A percentile compares a stretch with the other conserved stretches of the same genome.
These are phyloP conservation scores for Fusarium continuum DNA, from an alignment of 2,329 filamentous ascomycete species.

Conservation along the genomic window DNA sequence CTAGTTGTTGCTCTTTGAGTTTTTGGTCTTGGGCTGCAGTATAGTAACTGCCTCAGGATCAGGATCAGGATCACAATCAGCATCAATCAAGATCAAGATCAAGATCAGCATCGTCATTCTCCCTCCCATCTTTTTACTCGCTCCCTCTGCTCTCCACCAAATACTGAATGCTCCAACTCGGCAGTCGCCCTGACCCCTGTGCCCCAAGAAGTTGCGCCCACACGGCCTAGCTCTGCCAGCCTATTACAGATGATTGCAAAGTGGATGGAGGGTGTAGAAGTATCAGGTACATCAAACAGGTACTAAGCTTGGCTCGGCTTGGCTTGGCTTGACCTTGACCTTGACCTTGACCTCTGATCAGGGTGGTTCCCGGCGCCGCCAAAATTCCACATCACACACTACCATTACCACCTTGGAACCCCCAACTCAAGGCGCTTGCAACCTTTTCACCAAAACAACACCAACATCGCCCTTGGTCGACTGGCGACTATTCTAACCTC, in stretches of 20 bases:
- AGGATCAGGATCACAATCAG: not conserved
- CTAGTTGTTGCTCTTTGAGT: not conserved
- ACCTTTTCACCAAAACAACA: constrained; percentile 46
- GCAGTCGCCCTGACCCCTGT: constrained; percentile 43
- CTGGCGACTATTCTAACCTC: constrained; percentile 24
- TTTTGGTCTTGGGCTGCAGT: too few relatives aligned
- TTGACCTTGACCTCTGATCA: constrained; percentile 26
- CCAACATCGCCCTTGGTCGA: constrained; percentile 41
- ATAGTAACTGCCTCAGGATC: not conserved
- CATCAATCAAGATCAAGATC: constrained; percentile 4
- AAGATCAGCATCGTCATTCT: constrained; percentile 19
- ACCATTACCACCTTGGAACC: constrained; percentile 39
- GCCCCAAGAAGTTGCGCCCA: constrained; percentile 37
- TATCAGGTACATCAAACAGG: constrained; percentile 30
- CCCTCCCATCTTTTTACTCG: constrained; percentile 10
- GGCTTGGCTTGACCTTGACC: too few relatives aligned
- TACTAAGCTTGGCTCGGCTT: too few relatives aligned
- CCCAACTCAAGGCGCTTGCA: constrained; percentile 42
- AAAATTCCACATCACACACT: constrained; percentile 38
- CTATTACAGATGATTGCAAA: constrained; percentile 21
- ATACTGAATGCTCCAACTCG: constrained; percentile 38
- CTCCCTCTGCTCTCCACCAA: constrained; percentile 18
- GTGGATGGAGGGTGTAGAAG: constrained; percentile 17
- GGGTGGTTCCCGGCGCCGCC: constrained; percentile 37
- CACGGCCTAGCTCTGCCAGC: constrained; percentile 6